Evolutionary conservation across 768 basidiomycete genomes (phyloP), one percentile per base, ranked within the genome.

Genomic region (Kwoniella mangroviensis): DNA sequence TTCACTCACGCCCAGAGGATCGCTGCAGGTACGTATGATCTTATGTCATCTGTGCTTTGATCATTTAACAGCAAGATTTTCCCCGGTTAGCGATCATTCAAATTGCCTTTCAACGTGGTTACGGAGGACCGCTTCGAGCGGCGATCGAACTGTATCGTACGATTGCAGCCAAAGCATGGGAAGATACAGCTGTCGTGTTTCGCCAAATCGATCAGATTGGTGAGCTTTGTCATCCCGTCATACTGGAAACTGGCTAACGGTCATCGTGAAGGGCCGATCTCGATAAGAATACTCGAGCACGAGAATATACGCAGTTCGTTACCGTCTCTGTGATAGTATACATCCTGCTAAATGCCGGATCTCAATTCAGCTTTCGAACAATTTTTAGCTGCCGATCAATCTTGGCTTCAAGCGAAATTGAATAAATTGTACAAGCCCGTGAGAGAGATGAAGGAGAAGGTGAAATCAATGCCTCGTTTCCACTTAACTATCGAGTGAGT

Each of bases 201-300:
- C 87, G 91, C 15, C 96, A 98, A 81, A 87, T 98, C 60, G 89
- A 92, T 42, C 88, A 90, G n/a, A 90, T 98, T 52, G 96, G 95
- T 83, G 64, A 4, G 63, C 52, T 24, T 45, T n/a, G 21, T 34
- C 19, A 19, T 22, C 42, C 9, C 21, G 13, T 34, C 6, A 0
- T 34, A 34, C 34, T 7, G 9, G 4, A 34, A 1, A 34, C 34
- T 5, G 1, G 34, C 34, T 34, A 34, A 34, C 34, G 4, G 34
- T 34, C 34, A 34, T 34, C 34, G 0, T 34, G 4, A 34, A 73
- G 75, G 78, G 52, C 69, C 79, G 4, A 77, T 66, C 60, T 67
- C 60, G 19, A 74, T 77, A 10, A 76, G 93, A 89, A 88, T 92
- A 15, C 86, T 97, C 22, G 91, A 90, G 4, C 88, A 90, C 75